Percentiles rank a stretch among this genome's conserved stretches.
These are phyloP conservation scores for Kokia cookei DNA, from an alignment of 441 rosid species.

Conservation along the genomic window DNA sequence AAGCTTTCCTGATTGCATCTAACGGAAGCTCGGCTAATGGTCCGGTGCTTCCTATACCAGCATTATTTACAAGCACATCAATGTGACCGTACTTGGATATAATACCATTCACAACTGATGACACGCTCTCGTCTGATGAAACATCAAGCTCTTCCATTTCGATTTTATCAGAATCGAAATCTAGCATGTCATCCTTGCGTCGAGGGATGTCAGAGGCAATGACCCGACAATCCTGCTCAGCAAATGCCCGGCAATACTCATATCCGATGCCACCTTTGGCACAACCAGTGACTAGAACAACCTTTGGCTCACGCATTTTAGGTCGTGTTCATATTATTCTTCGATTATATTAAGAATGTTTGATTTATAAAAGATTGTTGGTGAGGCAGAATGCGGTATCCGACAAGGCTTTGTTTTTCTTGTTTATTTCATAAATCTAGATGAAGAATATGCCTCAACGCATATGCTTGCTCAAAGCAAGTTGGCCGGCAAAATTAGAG, in stretches of 20 bases:
- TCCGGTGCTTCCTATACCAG: slow-evolving; percentile 47
- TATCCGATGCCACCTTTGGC: slow-evolving; percentile 66
- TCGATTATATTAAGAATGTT: background rate
- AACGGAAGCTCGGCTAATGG: slow-evolving; percentile 49
- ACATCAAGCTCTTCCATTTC: slow-evolving; percentile 46
- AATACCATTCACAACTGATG: slow-evolving; percentile 21
- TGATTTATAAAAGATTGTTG: background rate
- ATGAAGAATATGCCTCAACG: slow-evolving; percentile 22
- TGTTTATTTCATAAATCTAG: background rate
- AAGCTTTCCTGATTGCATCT: slow-evolving; percentile 36
- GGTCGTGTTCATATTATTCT: background rate
- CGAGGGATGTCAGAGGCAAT: slow-evolving; percentile 44
- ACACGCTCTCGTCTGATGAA: slow-evolving; percentile 41
- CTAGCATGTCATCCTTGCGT: slow-evolving; percentile 33
- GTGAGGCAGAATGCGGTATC: slow-evolving; percentile 1
- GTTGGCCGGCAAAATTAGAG: slow-evolving; percentile 20
- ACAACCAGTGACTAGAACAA: slow-evolving; percentile 59
- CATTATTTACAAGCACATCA: slow-evolving; percentile 48
- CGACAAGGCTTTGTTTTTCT: slow-evolving; percentile 1
- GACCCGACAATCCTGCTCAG: slow-evolving; percentile 47
- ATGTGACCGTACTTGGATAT: slow-evolving; percentile 37
- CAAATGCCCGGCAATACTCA: slow-evolving; percentile 62
- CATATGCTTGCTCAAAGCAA: slow-evolving; percentile 16
- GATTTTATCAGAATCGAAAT: slow-evolving; percentile 24
- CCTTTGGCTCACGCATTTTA: slow-evolving; percentile 32